Percentiles rank a stretch among this genome's conserved stretches.
These are phyloP conservation scores for Lachnellula cervina DNA, from an alignment of 2,329 filamentous ascomycete species.

Conservation along the genomic window DNA sequence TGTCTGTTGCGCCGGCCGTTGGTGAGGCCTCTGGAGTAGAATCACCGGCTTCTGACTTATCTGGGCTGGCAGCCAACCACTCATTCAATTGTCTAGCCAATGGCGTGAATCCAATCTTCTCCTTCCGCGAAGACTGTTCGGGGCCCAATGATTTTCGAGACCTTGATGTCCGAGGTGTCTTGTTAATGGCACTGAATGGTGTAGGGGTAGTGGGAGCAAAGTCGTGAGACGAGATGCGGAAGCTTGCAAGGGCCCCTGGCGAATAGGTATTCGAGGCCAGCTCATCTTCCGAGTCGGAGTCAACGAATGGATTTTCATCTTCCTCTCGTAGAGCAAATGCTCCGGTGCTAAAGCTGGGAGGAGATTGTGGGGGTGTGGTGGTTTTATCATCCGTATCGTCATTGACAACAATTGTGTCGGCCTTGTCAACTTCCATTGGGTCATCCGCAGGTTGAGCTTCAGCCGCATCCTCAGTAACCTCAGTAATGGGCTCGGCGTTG, in stretches of 20 bases:
- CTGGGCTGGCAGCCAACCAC: conserved; percentile 59
- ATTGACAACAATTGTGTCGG: conserved; percentile 7
- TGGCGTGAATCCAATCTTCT: conserved; percentile 55
- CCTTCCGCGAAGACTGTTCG: conserved; percentile 7
- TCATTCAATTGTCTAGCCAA: conserved; percentile 55
- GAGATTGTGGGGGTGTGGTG: conserved; percentile 21
- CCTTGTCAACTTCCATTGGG: conserved; percentile 1
- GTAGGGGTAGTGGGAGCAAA: conserved; percentile 41
- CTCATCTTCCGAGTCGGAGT: conserved; percentile 55
- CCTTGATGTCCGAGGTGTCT: conserved; percentile 23
- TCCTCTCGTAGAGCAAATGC: conserved; percentile 43
- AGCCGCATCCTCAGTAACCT: conserved; percentile 15
- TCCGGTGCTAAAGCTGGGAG: conserved; percentile 16
- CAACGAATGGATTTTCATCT: conserved; percentile 40
- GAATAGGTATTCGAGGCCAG: conserved; percentile 32
- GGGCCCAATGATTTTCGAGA: conserved; percentile 1
- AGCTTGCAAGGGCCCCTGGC: conserved; percentile 20
- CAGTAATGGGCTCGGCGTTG: conserved; percentile 8
- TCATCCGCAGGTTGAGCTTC: conserved; percentile 7
- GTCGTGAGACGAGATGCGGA: conserved; percentile 29
- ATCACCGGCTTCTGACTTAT: conserved; percentile 32
- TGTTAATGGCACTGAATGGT: conserved; percentile 20
- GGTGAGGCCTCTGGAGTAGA: conserved; percentile 12
- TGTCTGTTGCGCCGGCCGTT: background rate
- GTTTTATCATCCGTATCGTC: conserved; percentile 1